Percentiles rank a stretch among this genome's conserved stretches.
Evolutionary conservation across 768 basidiomycete genomes (phyloP).

Genomic region (Collybia nuda): DNA sequence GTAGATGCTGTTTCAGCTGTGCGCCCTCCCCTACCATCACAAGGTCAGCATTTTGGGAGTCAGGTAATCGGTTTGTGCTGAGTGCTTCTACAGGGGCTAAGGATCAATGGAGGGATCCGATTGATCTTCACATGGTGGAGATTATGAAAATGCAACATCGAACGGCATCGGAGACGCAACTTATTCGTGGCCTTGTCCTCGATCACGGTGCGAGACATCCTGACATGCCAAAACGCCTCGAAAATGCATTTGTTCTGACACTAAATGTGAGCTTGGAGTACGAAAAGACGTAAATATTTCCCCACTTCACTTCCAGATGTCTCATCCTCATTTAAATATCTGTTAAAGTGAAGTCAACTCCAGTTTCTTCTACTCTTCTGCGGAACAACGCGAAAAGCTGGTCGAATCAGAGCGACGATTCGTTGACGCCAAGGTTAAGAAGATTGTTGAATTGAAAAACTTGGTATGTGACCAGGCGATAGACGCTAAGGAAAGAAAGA

Average conservation of each 20-base stretch:
- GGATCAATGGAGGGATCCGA: slow-evolving; percentile 81
- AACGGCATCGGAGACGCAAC: slow-evolving; percentile 94
- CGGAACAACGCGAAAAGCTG: slow-evolving; percentile 97
- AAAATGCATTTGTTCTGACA: slow-evolving; percentile 93
- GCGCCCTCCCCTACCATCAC: slow-evolving; percentile 61
- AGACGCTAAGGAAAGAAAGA: slow-evolving; percentile 75
- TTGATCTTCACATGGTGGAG: slow-evolving; percentile 99
- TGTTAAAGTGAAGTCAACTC: slow-evolving; percentile 92
- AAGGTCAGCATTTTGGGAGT: slow-evolving; percentile 41
- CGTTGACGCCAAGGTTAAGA: slow-evolving; percentile 91
- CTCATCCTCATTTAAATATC: slow-evolving; percentile 15
- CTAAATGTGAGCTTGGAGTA: slow-evolving; percentile 98
- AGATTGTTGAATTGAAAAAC: slow-evolving; percentile 96
- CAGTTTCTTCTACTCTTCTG: slow-evolving; percentile 97
- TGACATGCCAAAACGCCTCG: slow-evolving; percentile 98
- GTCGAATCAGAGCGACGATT: slow-evolving; percentile 96
- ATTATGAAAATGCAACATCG: slow-evolving; percentile 99
- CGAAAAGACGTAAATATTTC: slow-evolving; percentile 88
- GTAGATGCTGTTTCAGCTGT: slow-evolving; percentile 95
- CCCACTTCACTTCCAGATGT: slow-evolving; percentile 7
- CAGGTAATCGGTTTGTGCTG: slow-evolving; percentile 4
- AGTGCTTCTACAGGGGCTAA: slow-evolving; percentile 43
- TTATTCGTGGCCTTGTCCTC: slow-evolving; percentile 92
- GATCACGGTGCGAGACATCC: slow-evolving; percentile 98
- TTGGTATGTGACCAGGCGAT: slow-evolving; percentile 93